phyloP scores from a whole-genome alignment of 441 rosid species.

The Corymbia calophylla region DNA sequence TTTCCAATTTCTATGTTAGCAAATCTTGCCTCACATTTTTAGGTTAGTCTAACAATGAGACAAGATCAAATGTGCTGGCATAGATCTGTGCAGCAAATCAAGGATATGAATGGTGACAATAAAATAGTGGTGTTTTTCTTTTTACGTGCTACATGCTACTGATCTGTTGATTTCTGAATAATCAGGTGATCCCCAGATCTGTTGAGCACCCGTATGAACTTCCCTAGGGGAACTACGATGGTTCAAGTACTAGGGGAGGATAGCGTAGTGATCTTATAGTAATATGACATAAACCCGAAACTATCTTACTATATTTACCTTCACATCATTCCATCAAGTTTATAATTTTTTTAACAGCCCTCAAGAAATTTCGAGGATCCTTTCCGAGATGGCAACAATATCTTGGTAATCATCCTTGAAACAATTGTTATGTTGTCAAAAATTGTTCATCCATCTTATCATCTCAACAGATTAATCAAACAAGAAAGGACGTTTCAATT shows the following conservation, averaged over 20 bases:
- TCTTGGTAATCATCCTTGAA: constrained; percentile 49
- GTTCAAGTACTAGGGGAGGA: constrained; percentile 98
- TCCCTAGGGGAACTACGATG: constrained; percentile 94
- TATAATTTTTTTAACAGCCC: constrained; percentile 37
- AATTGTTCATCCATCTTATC: not conserved
- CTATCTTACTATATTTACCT: not conserved
- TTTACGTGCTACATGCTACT: not conserved
- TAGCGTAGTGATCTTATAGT: constrained; percentile 92
- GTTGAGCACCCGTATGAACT: constrained; percentile 85
- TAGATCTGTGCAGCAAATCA: constrained; percentile 79
- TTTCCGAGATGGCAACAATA: constrained; percentile 85
- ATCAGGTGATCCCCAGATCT: constrained; percentile 67
- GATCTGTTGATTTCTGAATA: not conserved
- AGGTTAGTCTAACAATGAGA: constrained; percentile 4
- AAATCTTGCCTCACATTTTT: not conserved
- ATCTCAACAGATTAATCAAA: not conserved
- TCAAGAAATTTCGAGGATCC: constrained; percentile 88
- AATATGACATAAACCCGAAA: constrained; percentile 20
- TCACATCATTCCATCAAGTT: constrained; percentile 1
- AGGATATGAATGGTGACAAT: constrained; percentile 39
- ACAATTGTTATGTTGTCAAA: no score
- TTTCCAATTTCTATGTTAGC: not conserved
- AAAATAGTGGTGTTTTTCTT: not conserved
- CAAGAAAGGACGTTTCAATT: not conserved
- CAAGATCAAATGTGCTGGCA: constrained; percentile 85